phyloP scores from a whole-genome alignment of 768 basidiomycete genomes.

The Mrakia frigida region DNA sequence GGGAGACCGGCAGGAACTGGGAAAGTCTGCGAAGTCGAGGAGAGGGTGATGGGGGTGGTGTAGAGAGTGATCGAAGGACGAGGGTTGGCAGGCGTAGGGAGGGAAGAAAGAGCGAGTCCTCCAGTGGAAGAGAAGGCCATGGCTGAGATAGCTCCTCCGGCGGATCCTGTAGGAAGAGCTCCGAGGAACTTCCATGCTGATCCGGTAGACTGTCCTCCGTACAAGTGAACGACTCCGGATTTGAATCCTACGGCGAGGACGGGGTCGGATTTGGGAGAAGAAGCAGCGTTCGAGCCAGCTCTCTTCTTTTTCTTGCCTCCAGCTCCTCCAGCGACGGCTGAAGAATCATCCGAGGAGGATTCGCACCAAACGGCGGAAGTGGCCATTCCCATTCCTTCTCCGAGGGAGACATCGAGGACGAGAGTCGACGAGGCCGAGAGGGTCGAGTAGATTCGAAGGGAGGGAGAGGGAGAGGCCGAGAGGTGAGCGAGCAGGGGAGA shows the following conservation, averaged over 20 bases:
- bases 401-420: conserved; percentile 18
- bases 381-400: conserved; percentile 16
- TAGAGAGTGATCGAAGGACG: conserved; percentile 3
- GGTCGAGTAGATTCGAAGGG: conserved; percentile 18
- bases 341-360: neutral
- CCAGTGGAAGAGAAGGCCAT: conserved; percentile 4
- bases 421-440: conserved; percentile 6
- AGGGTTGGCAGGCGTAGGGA: conserved; percentile 14
- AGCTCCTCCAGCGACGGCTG: neutral
- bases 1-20: conserved; percentile 13
- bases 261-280: neutral
- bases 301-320: conserved; percentile 15
- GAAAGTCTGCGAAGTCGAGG: neutral
- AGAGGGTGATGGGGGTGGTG: conserved; percentile 1
- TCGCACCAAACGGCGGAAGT: conserved; percentile 23
- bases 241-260: conserved; percentile 19
- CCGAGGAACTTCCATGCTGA: conserved; percentile 16
- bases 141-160: conserved; percentile 10
- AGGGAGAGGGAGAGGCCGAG: conserved; percentile 11
- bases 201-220: conserved; percentile 1
- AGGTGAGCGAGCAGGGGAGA: conserved; percentile 21
- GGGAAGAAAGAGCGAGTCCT: conserved; percentile 15
- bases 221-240: conserved; percentile 6
- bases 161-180: neutral
- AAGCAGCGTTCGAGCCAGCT: neutral